Evolutionary conservation across 495 filamentous ascomycete species (phyloP), one percentile per base, ranked within the genome.

Genomic region (Neurospora sublineolata): DNA sequence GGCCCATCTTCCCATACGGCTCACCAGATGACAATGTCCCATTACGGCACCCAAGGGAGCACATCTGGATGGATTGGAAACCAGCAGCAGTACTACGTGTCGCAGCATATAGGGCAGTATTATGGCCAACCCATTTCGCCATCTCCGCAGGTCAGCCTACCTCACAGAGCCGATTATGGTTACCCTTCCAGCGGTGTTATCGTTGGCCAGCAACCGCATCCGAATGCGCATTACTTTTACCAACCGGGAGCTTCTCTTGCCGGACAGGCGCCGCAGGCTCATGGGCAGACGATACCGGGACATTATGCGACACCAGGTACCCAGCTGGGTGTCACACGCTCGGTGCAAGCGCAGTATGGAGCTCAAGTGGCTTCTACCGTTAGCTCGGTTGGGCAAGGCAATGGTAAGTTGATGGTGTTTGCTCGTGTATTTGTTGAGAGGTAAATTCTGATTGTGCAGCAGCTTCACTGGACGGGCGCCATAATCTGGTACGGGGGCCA

Each of bases 401-500:
- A 70, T 8, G 67, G 77, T 78, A 23, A 72, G 73, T 69, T 58
- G 23, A 38, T 23, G 12, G 16, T 37, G 52, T 20, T 37, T 42
- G 38, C n/a, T 37, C 36, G 42, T 20, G 33, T 64, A 39, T 64
- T 68, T 3, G 42, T n/a, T 20, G 27, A 68, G 37, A 44, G 27
- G 10, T 30, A 11, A 68, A 27, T 71, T 69, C 70, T 72, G 30
- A 72, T 60, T 9, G 39, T 12, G 16, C 52, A 9, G 67, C 70
- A 86, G 80, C 69, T 41, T 78, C 79, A 27, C 74, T 73, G 23
- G 77, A 77, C 3, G 68, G 73, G 38, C 79, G 78, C 60, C 82
- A 78, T 64, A 82, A 83, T 41, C 85, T 91, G 37, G 91, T 92
- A 67, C 88, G 93, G 74, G 94, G 94, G n/a, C 93, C 94, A 16